Conservation (phyloP, 352 stramenopile species). For the Globisporangium rhizosaccharum region DNA sequence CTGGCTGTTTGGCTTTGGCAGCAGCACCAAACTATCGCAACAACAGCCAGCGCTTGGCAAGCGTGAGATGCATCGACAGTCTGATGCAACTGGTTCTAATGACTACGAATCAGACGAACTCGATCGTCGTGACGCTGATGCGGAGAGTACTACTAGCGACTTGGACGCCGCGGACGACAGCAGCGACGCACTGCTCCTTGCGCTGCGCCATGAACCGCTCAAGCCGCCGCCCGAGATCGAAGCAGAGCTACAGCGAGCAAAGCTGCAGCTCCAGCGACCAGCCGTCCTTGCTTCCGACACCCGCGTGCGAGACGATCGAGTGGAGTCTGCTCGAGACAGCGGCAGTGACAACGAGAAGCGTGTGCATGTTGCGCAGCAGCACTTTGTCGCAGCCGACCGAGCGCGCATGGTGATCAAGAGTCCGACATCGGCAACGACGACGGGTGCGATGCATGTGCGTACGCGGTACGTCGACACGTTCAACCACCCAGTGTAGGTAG, state of each 20-base stretch:
- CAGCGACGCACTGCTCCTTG: not conserved
- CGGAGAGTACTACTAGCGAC: constrained; percentile 5
- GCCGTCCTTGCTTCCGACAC: constrained; percentile 6
- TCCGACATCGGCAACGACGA: constrained; percentile 14
- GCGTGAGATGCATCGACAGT: constrained; percentile 2
- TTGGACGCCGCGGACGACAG: constrained; percentile 5
- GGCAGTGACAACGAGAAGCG: not conserved
- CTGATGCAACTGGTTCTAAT: constrained; percentile 9
- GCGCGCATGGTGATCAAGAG: not conserved
- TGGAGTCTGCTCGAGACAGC: not conserved
- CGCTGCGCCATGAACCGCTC: constrained; percentile 23
- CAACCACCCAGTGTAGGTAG: constrained; percentile 13
- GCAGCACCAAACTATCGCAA: constrained; percentile 5
- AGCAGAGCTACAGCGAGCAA: constrained; percentile 30
- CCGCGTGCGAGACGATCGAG: too few species aligned
- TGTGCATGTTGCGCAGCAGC: not conserved
- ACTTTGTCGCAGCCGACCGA: constrained; percentile 10
- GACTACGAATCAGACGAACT: constrained; percentile 9
- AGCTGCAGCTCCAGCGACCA: constrained; percentile 16
- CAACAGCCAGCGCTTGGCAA: not conserved
- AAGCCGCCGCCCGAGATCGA: constrained; percentile 37
- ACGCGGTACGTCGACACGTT: constrained; percentile 43
- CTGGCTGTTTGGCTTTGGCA: constrained; percentile 12
- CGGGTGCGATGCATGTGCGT: constrained; percentile 14
- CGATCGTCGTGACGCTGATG: constrained; percentile 7